Conservation (phyloP, 768 basidiomycete species). For the Hygrocybe punicea region DNA sequence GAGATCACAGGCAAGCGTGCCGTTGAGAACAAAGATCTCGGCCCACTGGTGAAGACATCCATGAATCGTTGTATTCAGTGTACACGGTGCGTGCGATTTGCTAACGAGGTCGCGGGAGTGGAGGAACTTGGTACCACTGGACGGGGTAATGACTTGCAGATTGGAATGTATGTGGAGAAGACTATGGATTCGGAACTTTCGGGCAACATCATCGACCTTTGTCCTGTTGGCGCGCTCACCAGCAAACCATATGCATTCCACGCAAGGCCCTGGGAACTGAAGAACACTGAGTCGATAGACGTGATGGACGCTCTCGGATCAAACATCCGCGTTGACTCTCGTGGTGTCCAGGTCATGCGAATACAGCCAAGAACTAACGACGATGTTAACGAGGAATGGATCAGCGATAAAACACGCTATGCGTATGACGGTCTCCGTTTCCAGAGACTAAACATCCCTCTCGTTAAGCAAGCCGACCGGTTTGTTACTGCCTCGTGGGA, state of each 20-base stretch:
- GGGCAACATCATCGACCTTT: conserved; percentile 95
- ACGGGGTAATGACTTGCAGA: conserved; percentile 96
- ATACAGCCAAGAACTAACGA: conserved; percentile 95
- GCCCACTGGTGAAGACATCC: conserved; percentile 95
- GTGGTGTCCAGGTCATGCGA: conserved; percentile 95
- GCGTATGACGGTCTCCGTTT: conserved; percentile 93
- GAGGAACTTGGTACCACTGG: conserved; percentile 97
- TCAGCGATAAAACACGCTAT: conserved; percentile 97
- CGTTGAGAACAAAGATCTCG: conserved; percentile 96
- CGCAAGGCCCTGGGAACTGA: conserved; percentile 96
- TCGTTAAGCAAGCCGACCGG: conserved; percentile 87
- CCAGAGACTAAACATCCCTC: conserved; percentile 90
- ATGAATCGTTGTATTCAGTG: conserved; percentile 99
- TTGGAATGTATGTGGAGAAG: conserved; percentile 97
- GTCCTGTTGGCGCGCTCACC: conserved; percentile 96
- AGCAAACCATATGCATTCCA: conserved; percentile 99
- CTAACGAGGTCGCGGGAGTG: conserved; percentile 98
- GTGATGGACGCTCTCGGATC: conserved; percentile 94
- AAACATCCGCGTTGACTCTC: conserved; percentile 94
- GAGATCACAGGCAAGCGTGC: conserved; percentile 98
- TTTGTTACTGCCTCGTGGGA: conserved; percentile 92
- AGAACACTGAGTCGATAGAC: conserved; percentile 95
- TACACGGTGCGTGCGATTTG: conserved; percentile 97
- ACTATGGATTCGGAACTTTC: conserved; percentile 96
- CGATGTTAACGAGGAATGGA: conserved; percentile 99